Percentiles rank a stretch among this genome's conserved stretches.
These are phyloP conservation scores for Tolypocladium album DNA, from an alignment of 2,329 filamentous ascomycete genomes.

Conservation along the genomic window DNA sequence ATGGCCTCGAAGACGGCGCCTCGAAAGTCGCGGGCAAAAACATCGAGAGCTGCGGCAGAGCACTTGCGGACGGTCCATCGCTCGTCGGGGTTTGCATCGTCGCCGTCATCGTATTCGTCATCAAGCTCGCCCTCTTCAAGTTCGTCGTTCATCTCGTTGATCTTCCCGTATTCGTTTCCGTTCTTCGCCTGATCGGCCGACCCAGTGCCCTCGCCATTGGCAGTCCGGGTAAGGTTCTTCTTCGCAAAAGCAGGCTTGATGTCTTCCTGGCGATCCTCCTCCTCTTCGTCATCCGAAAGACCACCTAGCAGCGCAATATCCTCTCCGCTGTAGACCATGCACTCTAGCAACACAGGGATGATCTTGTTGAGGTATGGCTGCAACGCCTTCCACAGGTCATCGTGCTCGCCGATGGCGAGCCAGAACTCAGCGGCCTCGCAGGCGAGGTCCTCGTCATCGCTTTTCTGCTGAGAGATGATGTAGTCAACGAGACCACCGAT, in stretches of 20 bases:
- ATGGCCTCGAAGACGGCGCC: conserved; percentile 83
- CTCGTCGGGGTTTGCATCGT: conserved; percentile 77
- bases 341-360: conserved; percentile 80
- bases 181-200: conserved; percentile 42
- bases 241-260: conserved; percentile 90
- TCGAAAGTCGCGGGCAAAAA: conserved; percentile 85
- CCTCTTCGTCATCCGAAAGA: conserved; percentile 80
- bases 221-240: conserved; percentile 45
- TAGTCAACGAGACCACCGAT: conserved; percentile 85
- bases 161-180: conserved; percentile 42
- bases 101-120: conserved; percentile 60
- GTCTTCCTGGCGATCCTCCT: conserved; percentile 82
- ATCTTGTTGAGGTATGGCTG: conserved; percentile 73
- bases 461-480: conserved; percentile 80
- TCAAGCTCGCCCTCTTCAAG: conserved; percentile 83
- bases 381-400: conserved; percentile 64
- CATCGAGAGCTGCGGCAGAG: conserved; percentile 88
- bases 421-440: conserved; percentile 97
- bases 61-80: conserved; percentile 95
- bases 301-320: conserved; percentile 79
- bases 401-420: conserved; percentile 85
- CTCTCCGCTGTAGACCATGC: conserved; percentile 94
- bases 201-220: conserved; percentile 37
- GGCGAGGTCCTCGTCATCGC: conserved; percentile 79
- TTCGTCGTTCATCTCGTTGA: conserved; percentile 56